These are phyloP conservation scores for Apiospora aurea DNA, from an alignment of 2,329 filamentous ascomycete genomes.

Conservation along the genomic window DNA sequence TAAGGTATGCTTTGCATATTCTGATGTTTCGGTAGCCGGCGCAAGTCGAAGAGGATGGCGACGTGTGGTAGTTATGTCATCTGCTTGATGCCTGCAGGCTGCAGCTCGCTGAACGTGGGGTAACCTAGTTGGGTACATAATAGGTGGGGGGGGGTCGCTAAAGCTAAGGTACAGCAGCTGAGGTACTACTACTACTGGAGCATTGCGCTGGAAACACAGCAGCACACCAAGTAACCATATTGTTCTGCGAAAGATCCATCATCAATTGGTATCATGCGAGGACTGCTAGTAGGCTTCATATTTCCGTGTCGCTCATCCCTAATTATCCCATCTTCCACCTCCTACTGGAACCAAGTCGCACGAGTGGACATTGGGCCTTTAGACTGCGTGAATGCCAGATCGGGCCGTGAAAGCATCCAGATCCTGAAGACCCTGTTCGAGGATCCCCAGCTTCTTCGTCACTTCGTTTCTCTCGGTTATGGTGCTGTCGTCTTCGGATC, in stretches of 20 bases:
- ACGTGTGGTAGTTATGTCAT: background rate
- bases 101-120: background rate
- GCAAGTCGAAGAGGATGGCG: background rate
- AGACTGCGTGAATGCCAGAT: constrained; percentile 28
- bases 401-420: constrained; percentile 38
- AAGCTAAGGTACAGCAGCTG: background rate
- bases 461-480: constrained; percentile 33
- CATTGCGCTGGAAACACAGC: too few relatives aligned
- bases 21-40: background rate
- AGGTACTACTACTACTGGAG: too few relatives aligned
- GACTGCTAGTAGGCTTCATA: too few relatives aligned
- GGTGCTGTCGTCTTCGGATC: constrained; percentile 36
- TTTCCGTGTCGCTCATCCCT: too few relatives aligned
- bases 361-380: too few relatives aligned
- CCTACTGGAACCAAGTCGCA: too few relatives aligned
- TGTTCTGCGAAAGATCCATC: too few relatives aligned
- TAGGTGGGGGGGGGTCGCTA: background rate
- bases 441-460: constrained; percentile 33
- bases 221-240: too few relatives aligned
- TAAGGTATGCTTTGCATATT: background rate
- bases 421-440: constrained; percentile 36
- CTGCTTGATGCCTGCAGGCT: background rate
- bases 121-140: background rate
- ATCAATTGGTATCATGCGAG: too few relatives aligned
- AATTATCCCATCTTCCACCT: too few relatives aligned